Evolutionary conservation across 2,329 filamentous ascomycete species (phyloP).

Genomic region (Gremmenia infestans): DNA sequence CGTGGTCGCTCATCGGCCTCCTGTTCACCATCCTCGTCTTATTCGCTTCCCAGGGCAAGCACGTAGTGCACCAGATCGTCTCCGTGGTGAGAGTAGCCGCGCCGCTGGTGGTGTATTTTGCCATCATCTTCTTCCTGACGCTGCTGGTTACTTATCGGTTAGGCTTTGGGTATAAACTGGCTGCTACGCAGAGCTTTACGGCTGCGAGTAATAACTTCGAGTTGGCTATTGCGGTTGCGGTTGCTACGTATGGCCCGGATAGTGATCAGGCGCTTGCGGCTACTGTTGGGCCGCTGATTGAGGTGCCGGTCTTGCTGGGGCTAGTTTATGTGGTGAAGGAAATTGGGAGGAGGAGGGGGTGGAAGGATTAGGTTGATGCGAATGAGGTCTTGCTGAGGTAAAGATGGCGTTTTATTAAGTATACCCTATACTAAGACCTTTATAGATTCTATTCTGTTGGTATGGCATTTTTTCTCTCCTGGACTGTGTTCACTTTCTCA

Average conservation of each 20-base stretch:
- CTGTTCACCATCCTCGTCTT: conserved; percentile 83
- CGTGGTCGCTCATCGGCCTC: conserved; percentile 75
- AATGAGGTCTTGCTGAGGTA: neutral
- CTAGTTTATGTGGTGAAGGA: conserved; percentile 70
- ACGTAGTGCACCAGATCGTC: conserved; percentile 77
- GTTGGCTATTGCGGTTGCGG: conserved; percentile 80
- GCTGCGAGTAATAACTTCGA: conserved; percentile 94
- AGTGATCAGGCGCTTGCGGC: conserved; percentile 77
- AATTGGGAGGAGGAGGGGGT: conserved; percentile 43
- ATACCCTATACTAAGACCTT: neutral
- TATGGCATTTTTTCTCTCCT: too few species aligned
- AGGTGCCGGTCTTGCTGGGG: conserved; percentile 74
- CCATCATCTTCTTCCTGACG: conserved; percentile 67
- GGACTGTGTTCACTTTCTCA: too few species aligned
- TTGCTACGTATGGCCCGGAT: conserved; percentile 71
- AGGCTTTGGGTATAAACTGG: conserved; percentile 69
- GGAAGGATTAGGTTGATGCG: conserved; percentile 23
- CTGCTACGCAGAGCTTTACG: conserved; percentile 77
- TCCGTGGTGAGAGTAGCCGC: conserved; percentile 77
- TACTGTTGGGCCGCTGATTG: conserved; percentile 80
- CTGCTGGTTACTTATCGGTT: conserved; percentile 55
- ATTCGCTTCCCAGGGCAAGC: conserved; percentile 74
- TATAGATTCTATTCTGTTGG: too few species aligned
- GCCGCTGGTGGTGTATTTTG: conserved; percentile 77
- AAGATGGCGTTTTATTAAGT: neutral